Conservation (phyloP, 208 protist genomes). For the Trypanosoma cruzi region DNA sequence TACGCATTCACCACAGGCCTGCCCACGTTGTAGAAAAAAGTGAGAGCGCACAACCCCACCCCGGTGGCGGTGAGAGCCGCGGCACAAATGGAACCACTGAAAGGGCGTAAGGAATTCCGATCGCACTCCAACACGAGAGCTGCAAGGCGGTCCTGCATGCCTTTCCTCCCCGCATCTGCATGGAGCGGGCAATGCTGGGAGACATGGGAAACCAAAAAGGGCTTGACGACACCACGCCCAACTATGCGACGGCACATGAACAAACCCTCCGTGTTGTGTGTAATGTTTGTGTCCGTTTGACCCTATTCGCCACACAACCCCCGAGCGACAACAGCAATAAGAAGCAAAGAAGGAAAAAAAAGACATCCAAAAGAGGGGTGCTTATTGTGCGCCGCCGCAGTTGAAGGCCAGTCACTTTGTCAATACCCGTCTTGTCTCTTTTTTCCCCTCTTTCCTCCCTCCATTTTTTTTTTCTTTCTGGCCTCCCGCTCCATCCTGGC, state of each 20-base stretch:
- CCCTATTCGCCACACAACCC: not conserved
- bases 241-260: not conserved
- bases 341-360: constrained; percentile 1
- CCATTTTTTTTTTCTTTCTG: no score
- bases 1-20: constrained; percentile 69
- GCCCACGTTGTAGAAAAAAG: constrained; percentile 60
- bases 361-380: not conserved
- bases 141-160: constrained; percentile 33
- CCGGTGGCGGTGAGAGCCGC: constrained; percentile 30
- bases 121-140: constrained; percentile 61
- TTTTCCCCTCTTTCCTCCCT: not conserved
- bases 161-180: not conserved
- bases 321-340: not conserved
- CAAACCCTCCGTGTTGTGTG: not conserved
- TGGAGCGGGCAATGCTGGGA: not conserved
- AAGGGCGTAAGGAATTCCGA: constrained; percentile 17
- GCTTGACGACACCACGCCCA: not conserved
- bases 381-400: no score
- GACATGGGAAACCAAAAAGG: not conserved
- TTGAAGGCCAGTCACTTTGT: not conserved
- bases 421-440: not conserved
- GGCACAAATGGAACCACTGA: constrained; percentile 47
- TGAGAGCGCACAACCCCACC: constrained; percentile 41
- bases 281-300: no score
- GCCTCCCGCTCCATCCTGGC: not conserved